Evolutionary conservation across 2,329 filamentous ascomycete genomes (phyloP), one percentile per base, ranked within the genome.

Genomic region (Aspergillus spinulosporus): DNA sequence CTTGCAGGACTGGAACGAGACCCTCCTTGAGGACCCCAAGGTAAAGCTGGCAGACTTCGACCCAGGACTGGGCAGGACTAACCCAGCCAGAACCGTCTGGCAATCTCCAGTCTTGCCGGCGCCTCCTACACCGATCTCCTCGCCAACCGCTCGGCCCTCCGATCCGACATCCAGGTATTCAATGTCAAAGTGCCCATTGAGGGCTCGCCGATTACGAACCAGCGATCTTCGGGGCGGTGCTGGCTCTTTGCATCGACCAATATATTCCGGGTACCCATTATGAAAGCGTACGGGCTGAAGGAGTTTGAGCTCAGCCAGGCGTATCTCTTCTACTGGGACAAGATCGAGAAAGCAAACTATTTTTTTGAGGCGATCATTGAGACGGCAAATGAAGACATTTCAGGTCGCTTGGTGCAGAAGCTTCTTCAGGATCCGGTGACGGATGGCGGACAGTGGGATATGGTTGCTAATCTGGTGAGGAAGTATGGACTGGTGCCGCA

Each of bases 241-340:
- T 96, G 92, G 92, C 84, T 96, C 60, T 96, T 96, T 65, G 92
- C 92, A 1, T 85, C 89, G 3, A 94, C 90, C n/a, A 96, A 96
- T 65, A 87, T 95, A 54, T 94, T 96, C 76, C 88, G 92, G 29
- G 83, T 96, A n/a, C 88, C 90, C 1, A 80, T 96, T 46, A 93
- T 94, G 88, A 88, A 89, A 74, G 87, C 87, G 66, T 89, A 95
- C 74, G 84, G 86, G 61, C 82, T 96, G 15, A 83, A 86, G 46
- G 80, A 83, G 52, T 95, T 96, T 66, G 89, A 96, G 78, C 80
- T 96, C n/a, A 92, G 88, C 31, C 92, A 96, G 74, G 81, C 87
- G 1, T 95, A 95, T 67, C 82, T 96, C 3, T 96, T 93, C 77
- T 96, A 91, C 81, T 95, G 89, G 88, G 92, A 96, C 73, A 96